These are phyloP conservation scores for Syzygium aqueum DNA, from an alignment of 345 rosid genomes.

Conservation along the genomic window DNA sequence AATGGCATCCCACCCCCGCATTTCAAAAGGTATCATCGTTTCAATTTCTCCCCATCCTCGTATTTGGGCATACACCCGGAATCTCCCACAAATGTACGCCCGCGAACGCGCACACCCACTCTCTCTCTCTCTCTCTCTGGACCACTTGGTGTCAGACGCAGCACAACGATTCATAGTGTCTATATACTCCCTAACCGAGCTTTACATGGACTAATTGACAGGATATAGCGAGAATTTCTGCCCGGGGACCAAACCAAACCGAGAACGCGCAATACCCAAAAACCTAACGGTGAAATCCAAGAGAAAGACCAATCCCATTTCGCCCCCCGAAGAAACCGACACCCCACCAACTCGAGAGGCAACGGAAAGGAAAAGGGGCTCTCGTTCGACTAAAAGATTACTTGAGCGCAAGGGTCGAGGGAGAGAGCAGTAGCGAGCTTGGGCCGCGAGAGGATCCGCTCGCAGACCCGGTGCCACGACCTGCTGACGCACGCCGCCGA, in stretches of 20 bases:
- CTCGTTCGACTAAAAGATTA: constrained; percentile 1
- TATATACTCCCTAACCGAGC: background rate
- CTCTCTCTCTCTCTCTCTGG: background rate
- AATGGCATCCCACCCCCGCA: background rate
- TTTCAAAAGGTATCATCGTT: background rate
- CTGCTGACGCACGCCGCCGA: constrained; percentile 42
- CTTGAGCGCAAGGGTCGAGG: constrained; percentile 22
- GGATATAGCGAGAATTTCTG: background rate
- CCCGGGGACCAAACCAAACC: background rate
- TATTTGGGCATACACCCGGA: background rate
- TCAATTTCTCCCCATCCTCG: background rate
- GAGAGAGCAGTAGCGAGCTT: constrained; percentile 51
- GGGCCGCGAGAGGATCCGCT: constrained; percentile 35
- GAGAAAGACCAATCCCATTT: background rate
- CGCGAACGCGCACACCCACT: background rate
- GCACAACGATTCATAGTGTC: background rate
- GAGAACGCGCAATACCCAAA: background rate
- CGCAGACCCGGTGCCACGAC: constrained; percentile 33
- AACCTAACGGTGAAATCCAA: background rate
- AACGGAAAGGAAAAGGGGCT: background rate
- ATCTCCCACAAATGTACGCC: background rate
- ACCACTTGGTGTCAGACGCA: background rate
- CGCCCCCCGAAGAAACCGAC: rapidly evolving
- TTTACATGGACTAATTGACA: background rate
- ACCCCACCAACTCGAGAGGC: background rate